Base-by-base conservation (phyloP, 106 monocot genomes). In the Allium sativum region DNA sequence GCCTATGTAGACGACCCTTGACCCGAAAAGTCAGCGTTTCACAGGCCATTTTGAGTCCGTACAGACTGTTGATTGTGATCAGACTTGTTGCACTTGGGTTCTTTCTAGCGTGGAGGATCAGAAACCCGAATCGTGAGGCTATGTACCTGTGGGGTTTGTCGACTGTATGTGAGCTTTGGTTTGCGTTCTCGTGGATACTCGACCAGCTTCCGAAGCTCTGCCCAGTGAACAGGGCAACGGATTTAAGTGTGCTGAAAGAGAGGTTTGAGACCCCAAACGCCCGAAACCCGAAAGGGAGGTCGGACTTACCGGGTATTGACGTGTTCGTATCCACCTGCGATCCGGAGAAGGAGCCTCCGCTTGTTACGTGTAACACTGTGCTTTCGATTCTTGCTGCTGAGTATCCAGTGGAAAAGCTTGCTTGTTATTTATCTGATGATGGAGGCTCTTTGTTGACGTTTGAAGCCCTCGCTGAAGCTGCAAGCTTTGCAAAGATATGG, bases 151-250 rank as follows among this genome's bases (percentile, higher is more conserved):
- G 89, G 89, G 84, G 70, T 4, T 68, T 82, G 73, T 89, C 89
- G 13, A 56, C 84, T 4, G 66, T 74, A 18, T 89, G 89, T 40
- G 89, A 89, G 74, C 62, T 84, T 65, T 89, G 89, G 89, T 89
- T 89, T 48, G 84, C 84, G 4, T 52, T 81, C 52, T 89, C 89
- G 6, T 89, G 89, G 89, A 73, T 89, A 8, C 79, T 89, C 4
- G 89, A 89, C 68, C 89, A 89, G 71, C 84, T 89, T 48, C 89
- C 89, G 31, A 89, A 89, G 76, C 76, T 89, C 70, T 79, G 76
- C 66, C 89, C 89, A 1, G 79, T 89, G 3, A 89, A 79, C 71
- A 41, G 89, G 13, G 73, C 73, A 3, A 79, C 89, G 1, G 89
- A 89, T 45, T 84, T 89, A 53, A 52, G 78, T 1, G 68, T 89